A percentile compares a stretch with the other conserved stretches of the same genome.
Conservation (phyloP, 352 stramenopile genomes). For the Aphanomyces cochlioides region DNA sequence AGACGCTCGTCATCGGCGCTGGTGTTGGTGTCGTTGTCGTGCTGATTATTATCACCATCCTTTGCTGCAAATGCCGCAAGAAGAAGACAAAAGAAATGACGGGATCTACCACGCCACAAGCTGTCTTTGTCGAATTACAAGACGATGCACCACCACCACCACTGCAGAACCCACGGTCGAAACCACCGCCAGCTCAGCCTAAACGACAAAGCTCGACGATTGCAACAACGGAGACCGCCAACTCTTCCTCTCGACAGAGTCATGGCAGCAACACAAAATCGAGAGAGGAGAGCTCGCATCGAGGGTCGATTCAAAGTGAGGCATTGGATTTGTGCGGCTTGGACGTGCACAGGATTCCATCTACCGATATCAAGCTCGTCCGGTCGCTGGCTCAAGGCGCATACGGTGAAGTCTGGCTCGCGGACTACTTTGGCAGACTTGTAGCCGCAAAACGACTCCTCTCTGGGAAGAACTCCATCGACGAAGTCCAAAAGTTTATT, state of each 20-base stretch:
- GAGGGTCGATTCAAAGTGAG: not conserved
- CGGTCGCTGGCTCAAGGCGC: conserved; percentile 38
- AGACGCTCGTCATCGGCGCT: too few relatives aligned
- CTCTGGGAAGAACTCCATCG: conserved; percentile 49
- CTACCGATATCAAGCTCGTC: not conserved
- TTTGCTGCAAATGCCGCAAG: too few relatives aligned
- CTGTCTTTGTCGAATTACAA: too few relatives aligned
- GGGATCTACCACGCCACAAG: too few relatives aligned
- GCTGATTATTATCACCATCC: too few relatives aligned
- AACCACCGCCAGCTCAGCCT: not conserved
- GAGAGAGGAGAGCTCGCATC: not conserved
- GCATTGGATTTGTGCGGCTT: conserved; percentile 15
- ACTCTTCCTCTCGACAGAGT: not conserved
- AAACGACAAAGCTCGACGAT: not conserved
- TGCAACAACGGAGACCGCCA: not conserved
- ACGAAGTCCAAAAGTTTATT: conserved; percentile 26
- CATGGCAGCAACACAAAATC: not conserved
- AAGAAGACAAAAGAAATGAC: too few relatives aligned
- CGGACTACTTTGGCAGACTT: conserved; percentile 60
- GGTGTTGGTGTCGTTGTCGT: too few relatives aligned
- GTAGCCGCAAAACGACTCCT: conserved; percentile 58
- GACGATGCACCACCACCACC: not conserved
- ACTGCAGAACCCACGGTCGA: too few relatives aligned
- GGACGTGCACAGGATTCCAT: conserved; percentile 3
- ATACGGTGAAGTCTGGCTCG: conserved; percentile 75